phyloP scores from a whole-genome alignment of 139 green algal species.

The Picochlorum sp. region DNA sequence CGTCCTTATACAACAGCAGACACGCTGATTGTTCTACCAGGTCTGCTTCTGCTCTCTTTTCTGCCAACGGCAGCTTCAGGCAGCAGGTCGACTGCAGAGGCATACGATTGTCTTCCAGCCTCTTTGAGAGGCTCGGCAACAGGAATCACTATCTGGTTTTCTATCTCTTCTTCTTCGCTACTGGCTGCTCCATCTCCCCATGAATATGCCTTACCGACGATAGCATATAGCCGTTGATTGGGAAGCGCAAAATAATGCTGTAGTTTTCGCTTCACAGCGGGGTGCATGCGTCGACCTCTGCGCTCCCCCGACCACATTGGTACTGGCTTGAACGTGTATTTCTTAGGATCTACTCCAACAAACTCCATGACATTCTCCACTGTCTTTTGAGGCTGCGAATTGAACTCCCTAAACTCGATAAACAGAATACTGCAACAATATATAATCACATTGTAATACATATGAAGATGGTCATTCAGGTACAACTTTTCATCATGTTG shows the following conservation, averaged over 20 bases:
- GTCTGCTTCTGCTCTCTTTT: background rate
- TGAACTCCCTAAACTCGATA: constrained; percentile 56
- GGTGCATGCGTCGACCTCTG: constrained; percentile 33
- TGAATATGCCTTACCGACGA: constrained; percentile 21
- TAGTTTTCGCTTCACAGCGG: constrained; percentile 23
- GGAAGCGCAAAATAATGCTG: constrained; percentile 14
- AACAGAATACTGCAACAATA: constrained; percentile 71
- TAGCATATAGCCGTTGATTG: constrained; percentile 18
- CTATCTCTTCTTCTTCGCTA: background rate
- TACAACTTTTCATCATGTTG: no score
- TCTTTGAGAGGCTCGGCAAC: background rate
- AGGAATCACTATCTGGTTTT: background rate
- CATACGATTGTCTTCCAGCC: background rate
- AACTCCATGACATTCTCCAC: constrained; percentile 44
- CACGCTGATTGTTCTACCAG: background rate
- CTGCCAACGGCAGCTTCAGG: background rate
- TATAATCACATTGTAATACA: background rate
- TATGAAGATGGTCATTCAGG: no score
- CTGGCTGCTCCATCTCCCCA: constrained; percentile 10
- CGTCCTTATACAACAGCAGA: background rate
- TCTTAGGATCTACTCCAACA: constrained; percentile 39
- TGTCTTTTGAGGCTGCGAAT: constrained; percentile 29
- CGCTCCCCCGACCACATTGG: constrained; percentile 37
- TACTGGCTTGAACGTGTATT: constrained; percentile 21
- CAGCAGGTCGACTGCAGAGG: background rate